These are phyloP conservation scores for Neurospora cerealis DNA, from an alignment of 495 filamentous ascomycete species.

Conservation along the genomic window DNA sequence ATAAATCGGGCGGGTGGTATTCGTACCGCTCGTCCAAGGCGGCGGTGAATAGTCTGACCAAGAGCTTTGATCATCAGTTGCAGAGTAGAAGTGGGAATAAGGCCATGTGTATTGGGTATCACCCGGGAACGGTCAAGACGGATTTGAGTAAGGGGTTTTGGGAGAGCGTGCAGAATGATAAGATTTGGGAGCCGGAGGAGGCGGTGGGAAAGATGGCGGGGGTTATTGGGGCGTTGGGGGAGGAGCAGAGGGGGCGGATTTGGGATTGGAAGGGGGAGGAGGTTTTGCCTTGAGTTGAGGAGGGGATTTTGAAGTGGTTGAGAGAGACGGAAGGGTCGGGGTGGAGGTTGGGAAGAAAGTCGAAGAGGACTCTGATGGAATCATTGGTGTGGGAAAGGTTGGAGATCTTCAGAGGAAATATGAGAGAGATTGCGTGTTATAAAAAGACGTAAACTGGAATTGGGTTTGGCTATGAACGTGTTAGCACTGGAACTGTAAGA, in stretches of 20 bases:
- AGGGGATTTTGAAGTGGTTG: too few relatives aligned
- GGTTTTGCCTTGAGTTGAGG: constrained; percentile 41
- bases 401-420: background rate
- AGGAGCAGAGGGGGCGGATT: constrained; percentile 51
- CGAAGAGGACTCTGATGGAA: background rate
- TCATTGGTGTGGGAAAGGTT: background rate
- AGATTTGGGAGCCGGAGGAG: constrained; percentile 52
- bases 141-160: constrained; percentile 64
- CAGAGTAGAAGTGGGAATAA: constrained; percentile 40
- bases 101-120: constrained; percentile 59
- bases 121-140: constrained; percentile 77
- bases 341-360: too few relatives aligned
- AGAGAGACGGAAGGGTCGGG: too few relatives aligned
- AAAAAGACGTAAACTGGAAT: background rate
- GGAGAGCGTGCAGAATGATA: constrained; percentile 45
- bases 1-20: constrained; percentile 63
- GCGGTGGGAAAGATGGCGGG: constrained; percentile 50
- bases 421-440: background rate
- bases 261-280: constrained; percentile 75
- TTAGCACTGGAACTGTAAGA: background rate
- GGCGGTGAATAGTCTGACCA: constrained; percentile 57
- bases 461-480: background rate
- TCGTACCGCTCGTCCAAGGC: constrained; percentile 67
- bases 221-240: constrained; percentile 36
- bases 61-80: constrained; percentile 65